phyloP scores from a whole-genome alignment of 1,284 basidiomycete species.

The Agaricales sp. region DNA sequence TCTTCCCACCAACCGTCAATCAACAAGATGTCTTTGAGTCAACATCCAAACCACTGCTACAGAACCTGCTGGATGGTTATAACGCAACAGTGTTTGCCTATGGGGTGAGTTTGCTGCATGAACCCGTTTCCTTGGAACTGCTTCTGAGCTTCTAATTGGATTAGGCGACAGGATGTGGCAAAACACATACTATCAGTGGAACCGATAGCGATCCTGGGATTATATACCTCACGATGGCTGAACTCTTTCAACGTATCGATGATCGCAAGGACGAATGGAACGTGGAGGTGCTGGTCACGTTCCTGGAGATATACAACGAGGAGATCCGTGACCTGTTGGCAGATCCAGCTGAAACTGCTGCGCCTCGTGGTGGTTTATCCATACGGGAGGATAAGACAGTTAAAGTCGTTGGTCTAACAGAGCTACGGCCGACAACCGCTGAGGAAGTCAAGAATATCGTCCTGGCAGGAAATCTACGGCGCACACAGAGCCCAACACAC shows the following conservation, averaged over 20 bases:
- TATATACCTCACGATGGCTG: conserved; percentile 94
- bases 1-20: conserved; percentile 70
- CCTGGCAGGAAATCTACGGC: conserved; percentile 73
- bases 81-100: conserved; percentile 97
- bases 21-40: conserved; percentile 83
- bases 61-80: conserved; percentile 84
- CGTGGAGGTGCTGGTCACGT: conserved; percentile 82
- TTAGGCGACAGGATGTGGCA: conserved; percentile 97
- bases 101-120: conserved; percentile 55
- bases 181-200: conserved; percentile 96
- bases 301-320: conserved; percentile 97
- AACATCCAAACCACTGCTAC: conserved; percentile 77
- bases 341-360: conserved; percentile 48
- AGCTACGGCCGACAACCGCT: conserved; percentile 69
- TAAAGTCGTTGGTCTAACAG: conserved; percentile 78
- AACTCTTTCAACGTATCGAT: conserved; percentile 85
- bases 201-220: conserved; percentile 80
- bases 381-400: conserved; percentile 91
- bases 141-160: too few species aligned
- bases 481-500: conserved; percentile 88
- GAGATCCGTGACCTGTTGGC: conserved; percentile 92
- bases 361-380: conserved; percentile 74
- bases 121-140: conserved; percentile 11
- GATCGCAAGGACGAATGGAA: conserved; percentile 76
- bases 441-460: conserved; percentile 93